Evolutionary conservation across 202 grass and related monocot species (phyloP).

Genomic region (Zizania palustris): DNA sequence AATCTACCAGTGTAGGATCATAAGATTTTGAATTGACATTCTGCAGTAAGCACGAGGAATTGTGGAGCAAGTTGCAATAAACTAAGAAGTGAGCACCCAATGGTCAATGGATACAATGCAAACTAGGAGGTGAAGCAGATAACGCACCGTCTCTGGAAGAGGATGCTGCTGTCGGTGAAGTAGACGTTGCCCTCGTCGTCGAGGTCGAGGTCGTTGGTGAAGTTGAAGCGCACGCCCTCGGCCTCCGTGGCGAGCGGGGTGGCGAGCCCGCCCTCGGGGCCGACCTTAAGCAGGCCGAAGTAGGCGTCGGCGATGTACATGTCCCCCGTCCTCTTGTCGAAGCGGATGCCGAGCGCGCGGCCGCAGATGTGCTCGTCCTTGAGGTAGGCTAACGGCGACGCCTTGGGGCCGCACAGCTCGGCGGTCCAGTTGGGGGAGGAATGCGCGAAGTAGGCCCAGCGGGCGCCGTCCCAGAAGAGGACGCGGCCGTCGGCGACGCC

Average conservation of each 20-base stretch:
- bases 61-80: not conserved
- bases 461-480: constrained; percentile 67
- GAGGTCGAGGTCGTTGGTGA: constrained; percentile 90
- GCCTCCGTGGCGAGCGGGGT: constrained; percentile 72
- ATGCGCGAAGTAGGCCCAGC: constrained; percentile 63
- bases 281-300: constrained; percentile 76
- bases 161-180: constrained; percentile 84
- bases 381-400: constrained; percentile 62
- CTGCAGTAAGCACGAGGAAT: not conserved
- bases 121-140: no score
- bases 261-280: constrained; percentile 74
- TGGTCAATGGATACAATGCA: not conserved
- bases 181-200: constrained; percentile 78
- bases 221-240: constrained; percentile 74
- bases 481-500: constrained; percentile 86
- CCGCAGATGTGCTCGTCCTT: constrained; percentile 86
- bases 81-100: not conserved
- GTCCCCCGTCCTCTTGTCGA: constrained; percentile 63
- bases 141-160: constrained; percentile 55
- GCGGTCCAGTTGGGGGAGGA: constrained; percentile 60
- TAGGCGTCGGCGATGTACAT: constrained; percentile 92
- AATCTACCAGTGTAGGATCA: not conserved
- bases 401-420: constrained; percentile 67
- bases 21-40: not conserved
- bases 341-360: constrained; percentile 75